Percentiles rank a stretch among this genome's conserved stretches.
phyloP scores from a whole-genome alignment of 768 basidiomycete species.

The Collybia sp. region DNA sequence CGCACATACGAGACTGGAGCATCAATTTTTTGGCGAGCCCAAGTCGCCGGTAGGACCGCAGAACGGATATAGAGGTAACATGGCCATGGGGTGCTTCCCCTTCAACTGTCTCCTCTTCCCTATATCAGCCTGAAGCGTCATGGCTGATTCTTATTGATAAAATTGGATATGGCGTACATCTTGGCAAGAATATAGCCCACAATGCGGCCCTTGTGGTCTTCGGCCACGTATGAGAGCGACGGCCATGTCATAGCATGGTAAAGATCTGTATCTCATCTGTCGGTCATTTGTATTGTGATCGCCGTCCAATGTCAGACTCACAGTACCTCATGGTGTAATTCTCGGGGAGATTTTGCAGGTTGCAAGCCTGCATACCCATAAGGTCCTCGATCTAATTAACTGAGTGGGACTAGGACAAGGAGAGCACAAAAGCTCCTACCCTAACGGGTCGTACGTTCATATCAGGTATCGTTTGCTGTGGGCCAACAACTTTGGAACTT shows the following conservation, averaged over 20 bases:
- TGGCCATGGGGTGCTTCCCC: conserved; percentile 82
- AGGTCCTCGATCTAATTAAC: conserved; percentile 74
- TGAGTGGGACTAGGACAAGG: not conserved
- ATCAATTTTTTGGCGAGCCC: conserved; percentile 95
- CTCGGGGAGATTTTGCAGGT: conserved; percentile 92
- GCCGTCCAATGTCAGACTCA: conserved; percentile 20
- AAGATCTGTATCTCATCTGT: conserved; percentile 50
- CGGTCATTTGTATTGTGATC: not conserved
- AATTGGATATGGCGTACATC: conserved; percentile 49
- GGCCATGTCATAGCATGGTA: conserved; percentile 98
- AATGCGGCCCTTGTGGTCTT: conserved; percentile 85
- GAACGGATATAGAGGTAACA: conserved; percentile 94
- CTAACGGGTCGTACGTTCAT: conserved; percentile 44
- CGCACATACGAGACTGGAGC: conserved; percentile 81
- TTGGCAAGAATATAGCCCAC: conserved; percentile 96
- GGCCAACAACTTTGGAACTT: too few species aligned
- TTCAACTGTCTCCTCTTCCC: conserved; percentile 62
- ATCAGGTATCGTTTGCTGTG: not conserved
- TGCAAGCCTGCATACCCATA: conserved; percentile 93
- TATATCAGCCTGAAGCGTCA: conserved; percentile 20
- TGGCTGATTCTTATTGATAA: conserved; percentile 3
- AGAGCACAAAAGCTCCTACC: conserved; percentile 18
- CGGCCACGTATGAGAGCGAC: conserved; percentile 88
- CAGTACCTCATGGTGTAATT: conserved; percentile 88
- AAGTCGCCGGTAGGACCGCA: conserved; percentile 85